Evolutionary conservation across 2,329 filamentous ascomycete species (phyloP).

Genomic region (Trichoderma harzianum): DNA sequence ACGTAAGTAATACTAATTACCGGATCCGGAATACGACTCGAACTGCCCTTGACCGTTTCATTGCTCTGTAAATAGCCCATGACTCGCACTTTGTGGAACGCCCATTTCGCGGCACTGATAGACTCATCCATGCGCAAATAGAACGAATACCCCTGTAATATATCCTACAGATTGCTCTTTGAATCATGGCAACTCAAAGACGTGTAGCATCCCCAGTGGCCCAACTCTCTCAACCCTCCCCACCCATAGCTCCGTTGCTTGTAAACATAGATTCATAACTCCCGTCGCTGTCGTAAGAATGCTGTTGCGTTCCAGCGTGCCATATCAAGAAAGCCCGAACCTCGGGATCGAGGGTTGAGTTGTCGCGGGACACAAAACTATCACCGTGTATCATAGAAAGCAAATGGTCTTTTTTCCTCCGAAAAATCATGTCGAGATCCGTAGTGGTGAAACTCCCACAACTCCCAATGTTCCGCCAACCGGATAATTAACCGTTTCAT

Average conservation of each 20-base stretch:
- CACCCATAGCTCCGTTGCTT: neutral
- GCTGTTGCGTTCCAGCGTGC: neutral
- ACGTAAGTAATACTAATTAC: neutral
- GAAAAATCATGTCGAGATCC: neutral
- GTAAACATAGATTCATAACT: neutral
- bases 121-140: neutral
- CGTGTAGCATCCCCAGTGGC: neutral
- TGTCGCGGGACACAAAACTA: neutral
- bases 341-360: neutral
- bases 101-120: neutral
- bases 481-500: constrained; percentile 12
- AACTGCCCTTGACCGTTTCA: neutral
- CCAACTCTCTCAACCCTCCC: neutral
- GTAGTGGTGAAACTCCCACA: neutral
- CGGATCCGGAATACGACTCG: neutral
- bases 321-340: neutral
- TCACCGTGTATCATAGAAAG: neutral
- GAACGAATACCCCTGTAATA: neutral
- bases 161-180: neutral
- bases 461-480: neutral
- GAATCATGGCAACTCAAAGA: neutral
- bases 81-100: neutral
- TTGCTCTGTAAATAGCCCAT: neutral
- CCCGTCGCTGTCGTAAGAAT: neutral
- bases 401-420: neutral